These are phyloP conservation scores for Penicillium sp. DNA, from an alignment of 2,329 filamentous ascomycete genomes.

Conservation along the genomic window DNA sequence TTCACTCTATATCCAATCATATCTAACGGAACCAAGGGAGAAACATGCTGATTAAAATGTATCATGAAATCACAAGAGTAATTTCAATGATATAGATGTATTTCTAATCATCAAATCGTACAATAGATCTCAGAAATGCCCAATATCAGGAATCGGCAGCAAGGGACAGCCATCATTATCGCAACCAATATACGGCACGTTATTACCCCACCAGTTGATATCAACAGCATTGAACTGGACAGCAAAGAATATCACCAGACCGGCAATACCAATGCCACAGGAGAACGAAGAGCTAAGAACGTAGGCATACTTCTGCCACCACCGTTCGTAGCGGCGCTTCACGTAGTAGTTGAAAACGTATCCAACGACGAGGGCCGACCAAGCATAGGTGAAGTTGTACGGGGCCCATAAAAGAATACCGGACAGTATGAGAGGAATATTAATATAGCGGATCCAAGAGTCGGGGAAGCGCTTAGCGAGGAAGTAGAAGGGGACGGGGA, in stretches of 20 bases:
- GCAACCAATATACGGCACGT: neutral
- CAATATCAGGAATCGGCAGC: neutral
- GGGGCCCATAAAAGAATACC: constrained; percentile 13
- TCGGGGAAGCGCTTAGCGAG: constrained; percentile 45
- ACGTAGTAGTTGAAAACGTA: constrained; percentile 53
- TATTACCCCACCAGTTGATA: constrained; percentile 36
- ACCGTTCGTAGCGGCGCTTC: constrained; percentile 46
- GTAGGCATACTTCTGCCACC: constrained; percentile 59
- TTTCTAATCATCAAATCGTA: neutral
- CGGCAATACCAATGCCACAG: constrained; percentile 53
- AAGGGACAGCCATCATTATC: neutral
- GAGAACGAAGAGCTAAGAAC: constrained; percentile 55
- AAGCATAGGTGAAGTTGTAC: constrained; percentile 52
- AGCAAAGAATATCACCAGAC: constrained; percentile 56
- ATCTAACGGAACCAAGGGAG: neutral
- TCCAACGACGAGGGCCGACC: constrained; percentile 51
- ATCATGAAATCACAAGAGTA: neutral
- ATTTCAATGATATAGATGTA: neutral
- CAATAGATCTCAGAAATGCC: too few relatives aligned
- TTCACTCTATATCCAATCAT: neutral
- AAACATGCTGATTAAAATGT: neutral
- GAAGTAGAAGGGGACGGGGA: constrained; percentile 50
- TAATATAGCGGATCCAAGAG: constrained; percentile 33
- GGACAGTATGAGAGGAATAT: constrained; percentile 45
- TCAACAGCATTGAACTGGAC: constrained; percentile 40